Evolutionary conservation across 192 early-diverging fungal species (phyloP).

Genomic region (Mortierella hygrophila): DNA sequence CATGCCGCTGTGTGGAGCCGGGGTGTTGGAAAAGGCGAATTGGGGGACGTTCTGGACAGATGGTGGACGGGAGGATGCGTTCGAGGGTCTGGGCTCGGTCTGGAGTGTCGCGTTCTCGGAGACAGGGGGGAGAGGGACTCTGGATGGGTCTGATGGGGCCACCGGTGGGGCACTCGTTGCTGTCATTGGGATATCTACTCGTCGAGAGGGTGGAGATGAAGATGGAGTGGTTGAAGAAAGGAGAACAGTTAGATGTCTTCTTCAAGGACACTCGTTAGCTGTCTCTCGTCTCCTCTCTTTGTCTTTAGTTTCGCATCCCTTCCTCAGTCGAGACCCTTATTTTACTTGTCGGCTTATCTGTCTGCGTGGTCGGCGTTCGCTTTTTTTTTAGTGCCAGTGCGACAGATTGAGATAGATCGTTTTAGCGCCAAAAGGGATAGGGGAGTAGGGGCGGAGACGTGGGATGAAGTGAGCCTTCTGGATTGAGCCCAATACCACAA

Average conservation of each 20-base stretch:
- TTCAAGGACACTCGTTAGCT: neutral
- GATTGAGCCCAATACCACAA: neutral
- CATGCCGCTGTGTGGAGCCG: neutral
- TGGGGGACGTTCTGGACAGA: constrained; percentile 24
- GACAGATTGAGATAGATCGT: neutral
- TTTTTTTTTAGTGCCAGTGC: neutral
- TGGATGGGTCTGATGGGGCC: neutral
- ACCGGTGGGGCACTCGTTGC: constrained; percentile 10
- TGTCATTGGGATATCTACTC: neutral
- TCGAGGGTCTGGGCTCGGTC: constrained; percentile 15
- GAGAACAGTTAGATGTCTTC: neutral
- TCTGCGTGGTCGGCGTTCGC: neutral
- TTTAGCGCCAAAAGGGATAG: constrained; percentile 10
- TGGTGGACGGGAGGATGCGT: constrained; percentile 20
- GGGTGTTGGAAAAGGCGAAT: constrained; percentile 1
- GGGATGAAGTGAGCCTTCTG: neutral
- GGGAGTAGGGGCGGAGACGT: neutral
- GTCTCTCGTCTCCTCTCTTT: neutral
- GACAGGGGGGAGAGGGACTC: constrained; percentile 30
- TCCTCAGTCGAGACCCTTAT: neutral
- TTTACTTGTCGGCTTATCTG: neutral
- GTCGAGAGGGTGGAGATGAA: neutral
- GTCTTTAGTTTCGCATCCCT: neutral
- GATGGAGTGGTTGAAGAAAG: neutral
- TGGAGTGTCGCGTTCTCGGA: constrained; percentile 27